Percentiles rank a stretch among this genome's conserved stretches.
phyloP scores from a whole-genome alignment of 2,329 filamentous ascomycete species.

The Ophiostoma sp. region DNA sequence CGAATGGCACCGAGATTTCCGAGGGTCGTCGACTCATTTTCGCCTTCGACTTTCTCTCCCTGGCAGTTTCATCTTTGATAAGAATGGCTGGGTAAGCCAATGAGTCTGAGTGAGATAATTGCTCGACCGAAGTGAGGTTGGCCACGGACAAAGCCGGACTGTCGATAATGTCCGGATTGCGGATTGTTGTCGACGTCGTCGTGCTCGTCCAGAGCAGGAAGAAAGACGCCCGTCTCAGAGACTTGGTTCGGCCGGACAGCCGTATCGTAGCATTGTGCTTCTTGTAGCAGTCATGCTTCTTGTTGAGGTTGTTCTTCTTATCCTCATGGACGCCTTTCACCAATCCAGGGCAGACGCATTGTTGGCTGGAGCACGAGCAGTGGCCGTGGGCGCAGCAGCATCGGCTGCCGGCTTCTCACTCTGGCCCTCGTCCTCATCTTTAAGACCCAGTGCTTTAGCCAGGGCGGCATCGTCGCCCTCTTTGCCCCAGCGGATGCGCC shows the following conservation, averaged over 20 bases:
- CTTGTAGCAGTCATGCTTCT: neutral
- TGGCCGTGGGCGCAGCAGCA: neutral
- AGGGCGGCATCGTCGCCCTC: slow-evolving; percentile 22
- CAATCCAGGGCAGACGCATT: slow-evolving; percentile 24
- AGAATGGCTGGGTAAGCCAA: neutral
- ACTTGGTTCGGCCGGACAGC: neutral
- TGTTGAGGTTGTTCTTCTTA: no score
- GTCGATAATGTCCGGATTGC: no score
- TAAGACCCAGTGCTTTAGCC: slow-evolving; percentile 26
- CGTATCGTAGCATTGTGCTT: neutral
- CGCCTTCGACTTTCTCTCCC: neutral
- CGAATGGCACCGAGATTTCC: neutral
- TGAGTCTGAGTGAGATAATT: neutral
- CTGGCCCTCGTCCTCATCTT: slow-evolving; percentile 19
- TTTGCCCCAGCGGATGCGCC: slow-evolving; percentile 25
- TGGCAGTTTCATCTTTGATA: neutral
- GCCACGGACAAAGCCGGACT: no score
- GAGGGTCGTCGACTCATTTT: neutral
- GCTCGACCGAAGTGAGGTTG: neutral
- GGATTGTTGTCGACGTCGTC: neutral
- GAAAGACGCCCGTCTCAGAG: neutral
- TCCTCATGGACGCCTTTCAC: neutral
- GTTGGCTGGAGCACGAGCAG: slow-evolving; percentile 4
- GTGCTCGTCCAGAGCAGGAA: neutral
- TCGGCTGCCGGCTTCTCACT: neutral